These are phyloP conservation scores for Chlamydomonas asymmetrica DNA, from an alignment of 139 green algal species.

Conservation along the genomic window DNA sequence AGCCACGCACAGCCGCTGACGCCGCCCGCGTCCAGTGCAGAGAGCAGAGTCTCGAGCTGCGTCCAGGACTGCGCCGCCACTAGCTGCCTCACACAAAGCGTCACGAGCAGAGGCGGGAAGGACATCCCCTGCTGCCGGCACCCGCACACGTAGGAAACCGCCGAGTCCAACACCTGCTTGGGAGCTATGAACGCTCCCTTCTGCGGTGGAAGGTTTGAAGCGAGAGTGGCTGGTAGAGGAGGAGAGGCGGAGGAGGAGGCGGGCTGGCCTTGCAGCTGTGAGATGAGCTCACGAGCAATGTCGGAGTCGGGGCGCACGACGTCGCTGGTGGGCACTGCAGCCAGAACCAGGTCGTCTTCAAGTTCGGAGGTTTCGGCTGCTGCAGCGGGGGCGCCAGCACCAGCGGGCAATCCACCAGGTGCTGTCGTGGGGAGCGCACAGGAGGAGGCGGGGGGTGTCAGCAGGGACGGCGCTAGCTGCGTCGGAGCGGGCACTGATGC, in stretches of 20 bases:
- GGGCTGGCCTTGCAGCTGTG: too few relatives aligned
- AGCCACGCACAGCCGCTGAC: slow-evolving; percentile 25
- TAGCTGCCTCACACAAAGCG: slow-evolving; percentile 3
- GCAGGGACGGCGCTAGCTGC: too few relatives aligned
- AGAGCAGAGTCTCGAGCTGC: slow-evolving; percentile 5
- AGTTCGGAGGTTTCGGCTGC: too few relatives aligned
- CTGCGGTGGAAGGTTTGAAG: too few relatives aligned
- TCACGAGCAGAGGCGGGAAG: slow-evolving; percentile 19
- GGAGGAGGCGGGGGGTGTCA: too few relatives aligned
- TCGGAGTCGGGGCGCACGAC: slow-evolving; percentile 6
- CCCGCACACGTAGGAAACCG: slow-evolving; percentile 7
- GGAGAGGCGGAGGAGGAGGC: too few relatives aligned
- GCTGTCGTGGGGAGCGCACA: too few relatives aligned
- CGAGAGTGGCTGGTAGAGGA: too few relatives aligned
- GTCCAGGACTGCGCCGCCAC: slow-evolving; percentile 8
- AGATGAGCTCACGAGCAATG: slow-evolving; percentile 26
- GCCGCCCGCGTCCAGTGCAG: not conserved
- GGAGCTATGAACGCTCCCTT: not conserved
- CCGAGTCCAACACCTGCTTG: slow-evolving; percentile 10
- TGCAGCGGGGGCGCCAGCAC: too few relatives aligned
- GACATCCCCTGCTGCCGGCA: slow-evolving; percentile 14
- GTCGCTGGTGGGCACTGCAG: slow-evolving; percentile 3
- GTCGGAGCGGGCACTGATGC: too few relatives aligned
- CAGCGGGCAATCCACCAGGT: too few relatives aligned
- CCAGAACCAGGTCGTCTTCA: slow-evolving; percentile 2